Evolutionary conservation across 371 early-diverging fungal genomes (phyloP).

Genomic region (Saksenaea vasiformis): DNA sequence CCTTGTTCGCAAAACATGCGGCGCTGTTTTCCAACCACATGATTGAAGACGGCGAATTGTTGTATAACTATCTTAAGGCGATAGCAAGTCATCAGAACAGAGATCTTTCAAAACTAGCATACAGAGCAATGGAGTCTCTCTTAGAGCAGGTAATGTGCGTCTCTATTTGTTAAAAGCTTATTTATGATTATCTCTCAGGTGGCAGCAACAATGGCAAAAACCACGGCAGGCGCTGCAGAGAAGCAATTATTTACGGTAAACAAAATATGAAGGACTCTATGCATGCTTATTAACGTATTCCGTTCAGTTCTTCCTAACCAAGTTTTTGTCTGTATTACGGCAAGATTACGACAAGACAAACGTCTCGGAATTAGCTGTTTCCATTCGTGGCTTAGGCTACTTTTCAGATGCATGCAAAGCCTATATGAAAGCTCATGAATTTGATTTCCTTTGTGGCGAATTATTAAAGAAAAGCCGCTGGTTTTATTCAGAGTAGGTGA

Average conservation of each 20-base stretch:
- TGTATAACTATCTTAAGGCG: constrained; percentile 45
- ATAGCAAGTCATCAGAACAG: constrained; percentile 55
- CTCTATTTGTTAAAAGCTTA: neutral
- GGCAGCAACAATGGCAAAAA: constrained; percentile 11
- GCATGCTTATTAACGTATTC: neutral
- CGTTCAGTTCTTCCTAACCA: constrained; percentile 54
- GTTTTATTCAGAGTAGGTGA: constrained; percentile 57
- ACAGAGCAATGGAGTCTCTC: constrained; percentile 53
- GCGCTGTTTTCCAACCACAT: constrained; percentile 47
- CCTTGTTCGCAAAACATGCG: constrained; percentile 57
- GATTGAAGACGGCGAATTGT: constrained; percentile 37
- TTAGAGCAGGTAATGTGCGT: constrained; percentile 43
- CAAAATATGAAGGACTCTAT: constrained; percentile 23
- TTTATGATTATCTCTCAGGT: neutral
- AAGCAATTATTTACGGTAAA: constrained; percentile 23
- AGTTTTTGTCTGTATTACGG: constrained; percentile 43
- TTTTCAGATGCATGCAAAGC: constrained; percentile 65
- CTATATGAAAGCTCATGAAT: constrained; percentile 42
- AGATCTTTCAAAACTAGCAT: constrained; percentile 53
- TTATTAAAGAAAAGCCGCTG: constrained; percentile 60
- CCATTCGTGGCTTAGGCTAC: constrained; percentile 73
- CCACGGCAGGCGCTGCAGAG: constrained; percentile 19
- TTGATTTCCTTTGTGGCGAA: constrained; percentile 43
- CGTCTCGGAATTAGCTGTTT: constrained; percentile 52
- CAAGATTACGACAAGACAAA: constrained; percentile 45